A percentile compares a stretch with the other conserved stretches of the same genome.
Evolutionary conservation across 1,284 basidiomycete genomes (phyloP).

Genomic region (Moesziomyces sp.): DNA sequence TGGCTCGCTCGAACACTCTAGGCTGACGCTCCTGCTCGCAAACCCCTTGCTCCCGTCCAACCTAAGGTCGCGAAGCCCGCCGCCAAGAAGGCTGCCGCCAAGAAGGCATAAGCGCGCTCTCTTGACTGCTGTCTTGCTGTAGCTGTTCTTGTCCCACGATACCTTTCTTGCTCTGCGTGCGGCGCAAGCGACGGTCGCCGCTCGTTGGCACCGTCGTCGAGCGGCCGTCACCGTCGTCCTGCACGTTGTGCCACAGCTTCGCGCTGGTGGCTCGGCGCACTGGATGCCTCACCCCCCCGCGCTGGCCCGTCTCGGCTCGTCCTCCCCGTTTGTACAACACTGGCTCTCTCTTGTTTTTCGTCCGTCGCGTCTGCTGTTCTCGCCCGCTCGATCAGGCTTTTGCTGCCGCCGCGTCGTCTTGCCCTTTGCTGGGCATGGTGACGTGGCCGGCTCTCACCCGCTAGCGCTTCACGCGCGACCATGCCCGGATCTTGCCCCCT

Average conservation of each 20-base stretch:
- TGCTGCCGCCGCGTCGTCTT: background rate
- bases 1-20: conserved; percentile 10
- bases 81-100: conserved; percentile 64
- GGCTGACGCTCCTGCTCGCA: conserved; percentile 49
- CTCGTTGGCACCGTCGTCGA: too few species aligned
- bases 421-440: background rate
- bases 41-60: conserved; percentile 51
- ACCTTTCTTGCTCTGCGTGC: conserved; percentile 33
- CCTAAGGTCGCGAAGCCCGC: conserved; percentile 61
- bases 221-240: conserved; percentile 13
- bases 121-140: conserved; percentile 11
- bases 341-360: conserved; percentile 30
- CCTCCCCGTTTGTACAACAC: conserved; percentile 42
- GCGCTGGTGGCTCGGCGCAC: conserved; percentile 1
- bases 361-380: conserved; percentile 33
- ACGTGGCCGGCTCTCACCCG: conserved; percentile 3
- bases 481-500: background rate
- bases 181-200: background rate
- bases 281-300: conserved; percentile 5
- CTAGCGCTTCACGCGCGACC: conserved; percentile 11
- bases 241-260: background rate
- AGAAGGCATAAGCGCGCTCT: conserved; percentile 46
- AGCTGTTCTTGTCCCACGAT: conserved; percentile 29
- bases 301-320: conserved; percentile 25
- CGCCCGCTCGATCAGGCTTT: conserved; percentile 9